These are phyloP conservation scores for Ciborinia camelliae DNA, from an alignment of 2,329 filamentous ascomycete genomes.

Conservation along the genomic window DNA sequence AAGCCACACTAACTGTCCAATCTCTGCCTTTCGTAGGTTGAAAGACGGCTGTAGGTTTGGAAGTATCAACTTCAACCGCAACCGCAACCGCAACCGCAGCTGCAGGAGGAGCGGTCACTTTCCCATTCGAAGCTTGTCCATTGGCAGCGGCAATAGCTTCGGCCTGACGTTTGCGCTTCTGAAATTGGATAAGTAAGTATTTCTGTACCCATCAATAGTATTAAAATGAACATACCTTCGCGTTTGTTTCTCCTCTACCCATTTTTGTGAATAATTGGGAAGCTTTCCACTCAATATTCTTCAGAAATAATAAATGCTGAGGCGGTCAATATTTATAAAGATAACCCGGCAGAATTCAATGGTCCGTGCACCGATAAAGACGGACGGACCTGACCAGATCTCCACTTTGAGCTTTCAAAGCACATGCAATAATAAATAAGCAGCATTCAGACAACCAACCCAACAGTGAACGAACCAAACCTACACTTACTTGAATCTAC, in stretches of 20 bases:
- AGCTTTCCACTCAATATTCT: slow-evolving; percentile 10
- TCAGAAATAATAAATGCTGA: slow-evolving; percentile 20
- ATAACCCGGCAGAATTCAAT: slow-evolving; percentile 24
- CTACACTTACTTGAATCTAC: background rate
- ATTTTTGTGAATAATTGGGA: slow-evolving; percentile 25
- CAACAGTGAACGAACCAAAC: background rate
- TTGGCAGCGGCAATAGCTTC: slow-evolving; percentile 30
- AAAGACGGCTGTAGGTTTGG: slow-evolving; percentile 68
- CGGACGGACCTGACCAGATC: slow-evolving; percentile 11
- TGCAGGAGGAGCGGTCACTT: slow-evolving; percentile 31
- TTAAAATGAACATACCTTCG: slow-evolving; percentile 26
- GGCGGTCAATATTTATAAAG: slow-evolving; percentile 20
- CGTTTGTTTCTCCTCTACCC: slow-evolving; percentile 36
- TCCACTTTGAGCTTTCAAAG: slow-evolving; percentile 1
- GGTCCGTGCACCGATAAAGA: slow-evolving; percentile 17
- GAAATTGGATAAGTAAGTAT: slow-evolving; percentile 5
- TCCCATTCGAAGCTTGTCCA: slow-evolving; percentile 23
- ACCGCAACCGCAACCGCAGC: too few relatives aligned
- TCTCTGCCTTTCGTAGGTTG: slow-evolving; percentile 58
- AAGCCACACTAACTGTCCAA: slow-evolving; percentile 73
- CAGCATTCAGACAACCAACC: background rate
- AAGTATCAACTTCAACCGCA: slow-evolving; percentile 49
- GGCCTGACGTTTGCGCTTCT: slow-evolving; percentile 38
- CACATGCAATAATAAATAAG: background rate
- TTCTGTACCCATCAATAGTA: background rate